phyloP scores from a whole-genome alignment of 2,329 filamentous ascomycete genomes.

The Cladophialophora bantiana region DNA sequence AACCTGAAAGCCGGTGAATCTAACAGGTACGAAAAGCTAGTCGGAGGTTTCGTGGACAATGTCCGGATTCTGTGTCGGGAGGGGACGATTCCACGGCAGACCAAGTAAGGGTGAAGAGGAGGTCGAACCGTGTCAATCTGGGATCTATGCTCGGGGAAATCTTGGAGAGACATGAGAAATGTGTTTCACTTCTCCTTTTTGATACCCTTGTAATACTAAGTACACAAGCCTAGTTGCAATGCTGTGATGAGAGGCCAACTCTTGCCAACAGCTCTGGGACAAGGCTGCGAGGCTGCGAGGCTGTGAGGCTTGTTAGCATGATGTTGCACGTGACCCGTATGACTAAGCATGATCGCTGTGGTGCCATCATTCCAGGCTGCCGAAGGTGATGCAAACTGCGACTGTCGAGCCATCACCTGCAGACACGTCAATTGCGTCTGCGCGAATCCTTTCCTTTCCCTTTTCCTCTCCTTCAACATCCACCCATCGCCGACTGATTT shows the following conservation, averaged over 20 bases:
- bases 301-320: neutral
- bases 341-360: slow-evolving; percentile 6
- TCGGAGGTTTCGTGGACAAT: slow-evolving; percentile 59
- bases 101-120: slow-evolving; percentile 14
- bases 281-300: neutral
- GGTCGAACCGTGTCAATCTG: neutral
- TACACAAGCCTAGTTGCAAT: neutral
- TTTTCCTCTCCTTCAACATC: slow-evolving; percentile 22
- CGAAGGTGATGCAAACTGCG: slow-evolving; percentile 18
- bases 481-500: slow-evolving; percentile 7
- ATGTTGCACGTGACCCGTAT: slow-evolving; percentile 3
- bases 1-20: slow-evolving; percentile 49
- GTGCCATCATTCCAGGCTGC: slow-evolving; percentile 15
- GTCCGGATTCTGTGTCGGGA: slow-evolving; percentile 53
- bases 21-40: slow-evolving; percentile 53
- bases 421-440: slow-evolving; percentile 27
- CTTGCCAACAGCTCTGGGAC: neutral
- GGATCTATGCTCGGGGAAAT: neutral
- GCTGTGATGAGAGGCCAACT: neutral
- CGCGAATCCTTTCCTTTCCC: slow-evolving; percentile 28
- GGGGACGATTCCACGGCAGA: slow-evolving; percentile 19
- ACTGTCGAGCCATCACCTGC: slow-evolving; percentile 16
- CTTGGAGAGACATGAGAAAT: slow-evolving; percentile 14
- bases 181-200: slow-evolving; percentile 6
- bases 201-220: slow-evolving; percentile 37